Evolutionary conservation across 2,329 filamentous ascomycete genomes (phyloP).

Genomic region (Botrytis sinoallii): DNA sequence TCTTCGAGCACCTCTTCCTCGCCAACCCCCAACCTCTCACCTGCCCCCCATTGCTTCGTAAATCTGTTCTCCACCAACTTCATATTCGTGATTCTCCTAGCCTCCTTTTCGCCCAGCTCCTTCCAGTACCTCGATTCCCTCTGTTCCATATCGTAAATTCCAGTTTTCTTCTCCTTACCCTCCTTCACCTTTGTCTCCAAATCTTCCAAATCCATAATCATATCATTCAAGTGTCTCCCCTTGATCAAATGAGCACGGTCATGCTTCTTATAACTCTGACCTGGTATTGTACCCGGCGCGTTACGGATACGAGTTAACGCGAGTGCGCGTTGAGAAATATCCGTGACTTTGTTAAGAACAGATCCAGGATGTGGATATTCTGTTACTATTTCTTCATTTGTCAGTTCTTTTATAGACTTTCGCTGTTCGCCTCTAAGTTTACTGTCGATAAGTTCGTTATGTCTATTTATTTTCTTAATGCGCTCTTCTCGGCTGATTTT

Average conservation of each 20-base stretch:
- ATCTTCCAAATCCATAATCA: conserved; percentile 15
- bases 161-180: neutral
- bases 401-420: neutral
- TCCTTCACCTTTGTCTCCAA: neutral
- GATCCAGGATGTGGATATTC: neutral
- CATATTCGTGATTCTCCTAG: conserved; percentile 4
- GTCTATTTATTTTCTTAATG: neutral
- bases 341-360: neutral
- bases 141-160: neutral
- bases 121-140: neutral
- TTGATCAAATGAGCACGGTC: neutral
- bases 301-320: conserved; percentile 7
- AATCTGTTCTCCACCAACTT: neutral
- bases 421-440: neutral
- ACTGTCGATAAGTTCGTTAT: neutral
- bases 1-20: neutral
- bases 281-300: neutral
- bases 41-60: neutral
- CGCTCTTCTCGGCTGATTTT: conserved; percentile 6
- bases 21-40: neutral
- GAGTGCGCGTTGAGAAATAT: neutral
- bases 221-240: neutral
- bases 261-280: neutral
- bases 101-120: neutral
- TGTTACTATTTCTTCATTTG: neutral